These are phyloP conservation scores for Lachnellula occidentalis DNA, from an alignment of 2,329 filamentous ascomycete species.

Conservation along the genomic window DNA sequence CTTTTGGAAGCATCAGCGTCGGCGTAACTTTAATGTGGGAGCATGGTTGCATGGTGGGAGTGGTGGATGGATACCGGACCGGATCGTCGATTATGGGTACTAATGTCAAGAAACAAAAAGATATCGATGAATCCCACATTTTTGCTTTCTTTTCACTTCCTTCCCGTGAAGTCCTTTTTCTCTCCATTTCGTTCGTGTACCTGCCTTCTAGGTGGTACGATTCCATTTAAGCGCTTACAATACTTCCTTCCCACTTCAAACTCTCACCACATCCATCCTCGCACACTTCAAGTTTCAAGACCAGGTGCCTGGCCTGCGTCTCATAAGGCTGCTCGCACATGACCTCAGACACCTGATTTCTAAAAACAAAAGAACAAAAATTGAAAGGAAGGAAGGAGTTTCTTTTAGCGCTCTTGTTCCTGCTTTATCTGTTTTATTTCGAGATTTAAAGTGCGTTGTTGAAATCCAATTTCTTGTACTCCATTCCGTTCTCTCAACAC, in stretches of 20 bases:
- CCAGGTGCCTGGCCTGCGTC: background rate
- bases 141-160: background rate
- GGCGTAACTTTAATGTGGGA: slow-evolving; percentile 2
- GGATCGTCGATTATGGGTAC: background rate
- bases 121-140: background rate
- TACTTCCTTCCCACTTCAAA: background rate
- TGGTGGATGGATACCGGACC: no score
- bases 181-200: background rate
- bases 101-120: background rate
- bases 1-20: slow-evolving; percentile 1
- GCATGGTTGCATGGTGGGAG: background rate
- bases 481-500: no score
- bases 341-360: no score
- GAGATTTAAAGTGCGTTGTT: no score
- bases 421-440: no score
- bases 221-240: background rate
- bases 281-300: background rate
- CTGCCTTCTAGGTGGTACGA: no score
- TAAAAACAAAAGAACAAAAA: no score
- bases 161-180: background rate
- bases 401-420: no score
- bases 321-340: background rate
- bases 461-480: no score
- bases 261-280: background rate
- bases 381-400: no score